These are phyloP conservation scores for Coccomyxa subellipsoidea DNA, from an alignment of 163 green algal genomes.

Conservation along the genomic window DNA sequence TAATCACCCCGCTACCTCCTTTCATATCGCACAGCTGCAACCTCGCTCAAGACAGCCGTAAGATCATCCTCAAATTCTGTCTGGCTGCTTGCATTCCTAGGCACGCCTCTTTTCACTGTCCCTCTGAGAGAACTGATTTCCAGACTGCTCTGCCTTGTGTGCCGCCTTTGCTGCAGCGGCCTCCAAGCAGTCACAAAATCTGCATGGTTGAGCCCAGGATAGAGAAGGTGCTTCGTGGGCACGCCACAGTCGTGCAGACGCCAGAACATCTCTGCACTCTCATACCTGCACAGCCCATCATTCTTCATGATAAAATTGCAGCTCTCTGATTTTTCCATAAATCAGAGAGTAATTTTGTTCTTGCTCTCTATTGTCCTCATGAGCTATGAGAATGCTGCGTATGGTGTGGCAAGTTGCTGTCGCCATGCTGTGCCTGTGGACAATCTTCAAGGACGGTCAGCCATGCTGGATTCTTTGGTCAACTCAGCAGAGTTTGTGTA, in stretches of 20 bases:
- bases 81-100: neutral
- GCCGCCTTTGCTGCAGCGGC: neutral
- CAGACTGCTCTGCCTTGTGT: no score
- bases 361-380: neutral
- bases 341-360: neutral
- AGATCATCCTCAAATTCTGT: neutral
- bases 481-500: neutral
- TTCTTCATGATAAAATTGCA: neutral
- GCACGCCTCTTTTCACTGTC: neutral
- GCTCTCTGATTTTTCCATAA: neutral
- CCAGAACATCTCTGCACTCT: constrained; percentile 49
- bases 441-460: neutral
- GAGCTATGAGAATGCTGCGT: no score
- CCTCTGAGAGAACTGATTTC: neutral
- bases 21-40: neutral
- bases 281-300: constrained; percentile 29
- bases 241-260: constrained; percentile 46
- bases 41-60: neutral
- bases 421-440: no score
- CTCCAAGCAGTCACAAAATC: neutral
- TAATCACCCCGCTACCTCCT: no score
- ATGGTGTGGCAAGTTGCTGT: no score
- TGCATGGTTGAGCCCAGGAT: constrained; percentile 3
- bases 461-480: neutral
- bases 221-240: constrained; percentile 48